Percentiles rank a stretch among this genome's conserved stretches.
Conservation (phyloP, 345 rosid genomes). For the Leavenworthia alabamica region DNA sequence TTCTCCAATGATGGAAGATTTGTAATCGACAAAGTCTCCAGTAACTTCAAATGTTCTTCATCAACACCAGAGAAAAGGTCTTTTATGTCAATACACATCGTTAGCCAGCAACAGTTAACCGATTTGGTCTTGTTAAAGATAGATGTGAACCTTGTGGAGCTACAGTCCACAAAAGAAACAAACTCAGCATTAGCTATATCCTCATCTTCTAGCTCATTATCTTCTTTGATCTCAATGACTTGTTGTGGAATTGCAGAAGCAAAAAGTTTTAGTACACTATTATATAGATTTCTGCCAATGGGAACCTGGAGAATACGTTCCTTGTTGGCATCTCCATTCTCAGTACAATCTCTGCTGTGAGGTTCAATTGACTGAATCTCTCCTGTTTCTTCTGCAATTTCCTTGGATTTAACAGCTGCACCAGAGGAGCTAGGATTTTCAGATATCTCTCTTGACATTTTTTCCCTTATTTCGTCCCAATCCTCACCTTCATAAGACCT, state of each 20-base stretch:
- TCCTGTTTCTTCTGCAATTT: not conserved
- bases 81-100: slow-evolving; percentile 29
- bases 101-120: slow-evolving; percentile 36
- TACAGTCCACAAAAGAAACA: slow-evolving; percentile 31
- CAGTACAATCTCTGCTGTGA: not conserved
- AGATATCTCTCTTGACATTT: too few relatives aligned
- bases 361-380: not conserved
- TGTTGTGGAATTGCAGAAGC: not conserved
- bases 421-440: not conserved
- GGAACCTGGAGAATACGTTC: slow-evolving; percentile 11
- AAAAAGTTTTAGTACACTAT: slow-evolving; percentile 8
- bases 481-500: not conserved
- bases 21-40: slow-evolving; percentile 38
- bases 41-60: slow-evolving; percentile 22
- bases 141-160: slow-evolving; percentile 24
- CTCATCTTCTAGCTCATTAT: slow-evolving; percentile 17
- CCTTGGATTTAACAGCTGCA: slow-evolving; percentile 3
- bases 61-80: slow-evolving; percentile 24
- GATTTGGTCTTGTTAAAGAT: slow-evolving; percentile 18
- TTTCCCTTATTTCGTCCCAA: slow-evolving; percentile 7
- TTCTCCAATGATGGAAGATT: slow-evolving; percentile 30
- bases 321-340: not conserved
- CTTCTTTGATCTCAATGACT: slow-evolving; percentile 36
- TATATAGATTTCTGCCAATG: not conserved
- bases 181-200: slow-evolving; percentile 20